phyloP scores from a whole-genome alignment of 352 stramenopile species.

The Pythium monospermum region DNA sequence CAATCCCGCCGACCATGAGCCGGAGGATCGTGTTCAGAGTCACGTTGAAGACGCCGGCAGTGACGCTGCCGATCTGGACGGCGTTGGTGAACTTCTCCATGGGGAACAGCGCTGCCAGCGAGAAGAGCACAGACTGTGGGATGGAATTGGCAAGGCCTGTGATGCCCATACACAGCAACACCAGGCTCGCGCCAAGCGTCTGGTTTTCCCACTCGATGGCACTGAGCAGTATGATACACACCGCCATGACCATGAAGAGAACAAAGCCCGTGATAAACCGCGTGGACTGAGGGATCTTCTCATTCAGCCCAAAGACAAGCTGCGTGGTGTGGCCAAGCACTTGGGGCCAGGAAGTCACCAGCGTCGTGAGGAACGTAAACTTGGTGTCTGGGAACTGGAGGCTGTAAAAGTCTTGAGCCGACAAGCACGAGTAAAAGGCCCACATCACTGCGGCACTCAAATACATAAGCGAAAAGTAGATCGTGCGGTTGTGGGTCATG shows the following conservation, averaged over 20 bases:
- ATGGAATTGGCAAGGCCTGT: constrained; percentile 53
- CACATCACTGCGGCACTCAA: constrained; percentile 66
- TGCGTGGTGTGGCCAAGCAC: constrained; percentile 44
- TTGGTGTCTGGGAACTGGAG: constrained; percentile 44
- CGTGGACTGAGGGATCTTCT: constrained; percentile 33
- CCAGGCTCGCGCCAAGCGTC: constrained; percentile 43
- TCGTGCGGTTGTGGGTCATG: constrained; percentile 34
- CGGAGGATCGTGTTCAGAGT: constrained; percentile 45
- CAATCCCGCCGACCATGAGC: constrained; percentile 34
- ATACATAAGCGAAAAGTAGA: constrained; percentile 71
- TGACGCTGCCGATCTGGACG: constrained; percentile 57
- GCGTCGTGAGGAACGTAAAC: constrained; percentile 68
- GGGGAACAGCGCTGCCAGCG: constrained; percentile 51
- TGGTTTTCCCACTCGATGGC: constrained; percentile 41
- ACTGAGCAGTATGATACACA: constrained; percentile 61
- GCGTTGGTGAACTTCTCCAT: constrained; percentile 58
- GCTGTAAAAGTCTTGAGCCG: constrained; percentile 58
- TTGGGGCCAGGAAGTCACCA: constrained; percentile 57
- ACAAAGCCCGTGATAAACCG: constrained; percentile 46
- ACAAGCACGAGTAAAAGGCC: constrained; percentile 74
- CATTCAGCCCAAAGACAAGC: constrained; percentile 54
- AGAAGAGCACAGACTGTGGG: constrained; percentile 57
- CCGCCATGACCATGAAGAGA: constrained; percentile 50
- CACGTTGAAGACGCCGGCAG: constrained; percentile 50
- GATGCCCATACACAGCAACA: constrained; percentile 55